Evolutionary conservation across 768 basidiomycete species (phyloP), one percentile per base, ranked within the genome.

Genomic region (Termitomyces sp.): DNA sequence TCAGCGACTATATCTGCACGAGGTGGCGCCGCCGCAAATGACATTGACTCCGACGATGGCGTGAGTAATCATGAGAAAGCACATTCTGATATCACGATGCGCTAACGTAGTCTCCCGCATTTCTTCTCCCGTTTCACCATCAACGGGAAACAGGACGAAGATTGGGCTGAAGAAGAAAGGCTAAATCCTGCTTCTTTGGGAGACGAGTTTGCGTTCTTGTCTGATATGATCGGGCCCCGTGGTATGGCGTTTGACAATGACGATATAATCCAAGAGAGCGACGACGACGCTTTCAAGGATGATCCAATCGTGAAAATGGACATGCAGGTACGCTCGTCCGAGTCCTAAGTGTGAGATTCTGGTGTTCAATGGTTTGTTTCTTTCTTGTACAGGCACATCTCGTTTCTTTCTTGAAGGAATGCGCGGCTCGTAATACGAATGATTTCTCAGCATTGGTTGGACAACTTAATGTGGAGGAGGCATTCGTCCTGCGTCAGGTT

Each of bases 121-220:
- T 20, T 41, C 31, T 54, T 53, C 29, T 53, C 20, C 29, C 27
- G 29, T 43, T 54, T 13, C 7, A 51, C n/a, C n/a, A 29, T 31
- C 12, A 10, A 42, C 13, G 37, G 18, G 6, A 37, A 29, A 63
- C 29, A 92, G 79, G 90, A 94, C 61, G 92, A 92, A 34, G 92
- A 92, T n/a, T 98, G 96, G 96, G 81, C 84, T 10, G 94, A 97
- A 64, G 94, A 94, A 66, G 94, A 91, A 56, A 82, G 80, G 48
- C 69, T 80, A 34, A 74, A 83, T 49, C 80, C 83, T 61, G 74
- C 71, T 8, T 72, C 79, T 64, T 88, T 84, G 64, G 76, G 84
- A 50, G 89, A 90, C n/a, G 89, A 92, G 64, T 84, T 91, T 61
- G 84, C 86, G 24, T 92, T 86, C 76, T 73, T 97, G 37, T 93